phyloP scores from a whole-genome alignment of 1,284 basidiomycete genomes.

The Lentinus polychrous region DNA sequence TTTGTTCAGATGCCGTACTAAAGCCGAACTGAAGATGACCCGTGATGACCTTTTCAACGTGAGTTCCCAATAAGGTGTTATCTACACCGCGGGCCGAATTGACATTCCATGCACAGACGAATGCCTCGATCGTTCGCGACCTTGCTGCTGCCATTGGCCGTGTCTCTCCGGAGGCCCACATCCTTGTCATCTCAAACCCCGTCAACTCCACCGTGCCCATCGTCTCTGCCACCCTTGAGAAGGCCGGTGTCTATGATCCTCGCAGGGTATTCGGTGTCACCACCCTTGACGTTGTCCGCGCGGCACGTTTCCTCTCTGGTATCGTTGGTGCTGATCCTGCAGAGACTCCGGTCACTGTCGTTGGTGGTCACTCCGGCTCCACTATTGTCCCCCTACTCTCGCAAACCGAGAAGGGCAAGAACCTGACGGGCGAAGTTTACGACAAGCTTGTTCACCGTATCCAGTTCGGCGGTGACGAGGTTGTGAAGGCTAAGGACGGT shows the following conservation, averaged over 20 bases:
- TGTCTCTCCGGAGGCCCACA: conserved; percentile 83
- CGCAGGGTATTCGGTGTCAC: conserved; percentile 81
- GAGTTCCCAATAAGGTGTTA: conserved; percentile 25
- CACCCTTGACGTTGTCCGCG: conserved; percentile 95
- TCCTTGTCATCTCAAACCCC: conserved; percentile 96
- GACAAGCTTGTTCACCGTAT: conserved; percentile 79
- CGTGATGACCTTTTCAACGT: conserved; percentile 99
- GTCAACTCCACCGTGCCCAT: conserved; percentile 97
- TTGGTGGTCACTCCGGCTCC: conserved; percentile 94
- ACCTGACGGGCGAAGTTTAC: conserved; percentile 60
- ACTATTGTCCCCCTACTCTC: conserved; percentile 96
- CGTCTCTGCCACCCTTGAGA: conserved; percentile 88
- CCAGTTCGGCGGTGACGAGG: conserved; percentile 94
- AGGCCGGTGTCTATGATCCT: conserved; percentile 92
- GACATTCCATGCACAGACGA: conserved; percentile 53
- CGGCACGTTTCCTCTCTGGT: conserved; percentile 84
- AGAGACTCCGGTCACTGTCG: conserved; percentile 76
- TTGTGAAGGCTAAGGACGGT: conserved; percentile 90
- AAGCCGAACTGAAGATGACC: conserved; percentile 62
- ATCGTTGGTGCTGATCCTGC: conserved; percentile 63
- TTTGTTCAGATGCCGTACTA: conserved; percentile 18
- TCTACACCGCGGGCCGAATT: conserved; percentile 2
- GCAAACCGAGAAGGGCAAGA: conserved; percentile 65
- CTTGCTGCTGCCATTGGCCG: conserved; percentile 86
- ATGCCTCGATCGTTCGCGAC: conserved; percentile 94